phyloP scores from a whole-genome alignment of 192 early-diverging fungal species.

The Podila epicladia region DNA sequence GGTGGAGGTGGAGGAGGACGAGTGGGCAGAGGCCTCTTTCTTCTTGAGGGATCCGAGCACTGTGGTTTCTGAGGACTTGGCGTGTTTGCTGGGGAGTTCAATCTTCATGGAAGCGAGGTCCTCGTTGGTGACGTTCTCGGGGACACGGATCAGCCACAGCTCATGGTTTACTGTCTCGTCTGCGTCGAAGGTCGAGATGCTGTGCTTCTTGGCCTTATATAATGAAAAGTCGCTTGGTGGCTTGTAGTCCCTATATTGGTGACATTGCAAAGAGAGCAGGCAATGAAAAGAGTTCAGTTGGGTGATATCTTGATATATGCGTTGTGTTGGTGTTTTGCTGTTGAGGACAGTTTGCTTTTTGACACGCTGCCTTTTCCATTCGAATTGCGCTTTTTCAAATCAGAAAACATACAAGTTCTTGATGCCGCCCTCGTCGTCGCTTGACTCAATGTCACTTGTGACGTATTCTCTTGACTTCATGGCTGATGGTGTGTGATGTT shows the following conservation, averaged over 20 bases:
- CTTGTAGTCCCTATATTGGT: conserved; percentile 37
- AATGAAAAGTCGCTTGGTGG: conserved; percentile 40
- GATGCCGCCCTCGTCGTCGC: conserved; percentile 40
- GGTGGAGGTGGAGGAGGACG: conserved; percentile 13
- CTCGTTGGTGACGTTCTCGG: conserved; percentile 42
- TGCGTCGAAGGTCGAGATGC: conserved; percentile 26
- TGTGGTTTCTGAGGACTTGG: conserved; percentile 8
- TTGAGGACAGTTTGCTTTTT: not conserved
- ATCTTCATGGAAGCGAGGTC: conserved; percentile 41
- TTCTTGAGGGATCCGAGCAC: conserved; percentile 37
- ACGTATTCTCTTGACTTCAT: conserved; percentile 32
- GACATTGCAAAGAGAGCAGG: not conserved
- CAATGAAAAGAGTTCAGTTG: too few species aligned
- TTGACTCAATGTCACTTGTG: conserved; percentile 38
- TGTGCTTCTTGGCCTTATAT: conserved; percentile 25
- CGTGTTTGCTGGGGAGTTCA: conserved; percentile 4
- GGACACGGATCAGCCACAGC: conserved; percentile 46
- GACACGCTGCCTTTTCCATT: not conserved
- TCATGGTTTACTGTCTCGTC: conserved; percentile 33
- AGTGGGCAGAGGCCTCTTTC: conserved; percentile 23
- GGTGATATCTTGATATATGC: too few species aligned
- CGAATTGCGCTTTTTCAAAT: too few species aligned
- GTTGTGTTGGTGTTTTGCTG: too few species aligned
- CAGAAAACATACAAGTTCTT: conserved; percentile 36
- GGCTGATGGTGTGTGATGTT: conserved; percentile 4